A percentile compares a stretch with the other conserved stretches of the same genome.
Evolutionary conservation across 768 basidiomycete species (phyloP).

Genomic region (Suillus ampliporus): DNA sequence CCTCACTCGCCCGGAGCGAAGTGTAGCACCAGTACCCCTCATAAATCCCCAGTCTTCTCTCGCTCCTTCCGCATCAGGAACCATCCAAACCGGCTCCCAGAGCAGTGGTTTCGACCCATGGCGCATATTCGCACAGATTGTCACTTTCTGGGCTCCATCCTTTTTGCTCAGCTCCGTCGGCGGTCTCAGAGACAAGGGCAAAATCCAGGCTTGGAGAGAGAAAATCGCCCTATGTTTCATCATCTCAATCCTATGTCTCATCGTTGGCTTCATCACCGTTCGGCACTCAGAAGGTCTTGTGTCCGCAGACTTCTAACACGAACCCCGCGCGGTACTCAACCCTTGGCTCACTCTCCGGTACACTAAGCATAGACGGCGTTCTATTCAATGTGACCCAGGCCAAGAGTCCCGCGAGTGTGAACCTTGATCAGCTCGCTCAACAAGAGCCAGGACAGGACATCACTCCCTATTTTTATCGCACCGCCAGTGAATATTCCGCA

Average conservation of each 20-base stretch:
- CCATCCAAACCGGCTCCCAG: slow-evolving; percentile 39
- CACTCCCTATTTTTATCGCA: slow-evolving; percentile 82
- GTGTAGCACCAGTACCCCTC: slow-evolving; percentile 92
- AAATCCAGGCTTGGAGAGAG: slow-evolving; percentile 95
- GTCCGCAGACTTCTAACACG: slow-evolving; percentile 62
- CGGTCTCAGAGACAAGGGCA: slow-evolving; percentile 78
- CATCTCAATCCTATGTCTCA: slow-evolving; percentile 75
- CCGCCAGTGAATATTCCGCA: slow-evolving; percentile 62
- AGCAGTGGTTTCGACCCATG: slow-evolving; percentile 59
- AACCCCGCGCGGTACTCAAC: slow-evolving; percentile 51
- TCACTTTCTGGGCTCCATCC: slow-evolving; percentile 92
- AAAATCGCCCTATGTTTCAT: slow-evolving; percentile 94
- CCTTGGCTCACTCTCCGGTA: slow-evolving; percentile 62
- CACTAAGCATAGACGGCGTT: slow-evolving; percentile 77
- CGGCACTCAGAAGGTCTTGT: slow-evolving; percentile 91
- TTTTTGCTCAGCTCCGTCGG: slow-evolving; percentile 74
- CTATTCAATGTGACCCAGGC: slow-evolving; percentile 75
- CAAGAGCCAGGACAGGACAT: slow-evolving; percentile 83
- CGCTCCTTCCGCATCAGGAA: slow-evolving; percentile 43
- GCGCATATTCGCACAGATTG: slow-evolving; percentile 77
- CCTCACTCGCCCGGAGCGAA: slow-evolving; percentile 92
- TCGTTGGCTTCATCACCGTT: slow-evolving; percentile 93
- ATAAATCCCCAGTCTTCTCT: slow-evolving; percentile 77
- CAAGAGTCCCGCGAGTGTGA: slow-evolving; percentile 50
- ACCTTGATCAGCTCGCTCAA: slow-evolving; percentile 62